Conservation (phyloP, 2,329 filamentous ascomycete genomes). For the Xylaria multiplex region DNA sequence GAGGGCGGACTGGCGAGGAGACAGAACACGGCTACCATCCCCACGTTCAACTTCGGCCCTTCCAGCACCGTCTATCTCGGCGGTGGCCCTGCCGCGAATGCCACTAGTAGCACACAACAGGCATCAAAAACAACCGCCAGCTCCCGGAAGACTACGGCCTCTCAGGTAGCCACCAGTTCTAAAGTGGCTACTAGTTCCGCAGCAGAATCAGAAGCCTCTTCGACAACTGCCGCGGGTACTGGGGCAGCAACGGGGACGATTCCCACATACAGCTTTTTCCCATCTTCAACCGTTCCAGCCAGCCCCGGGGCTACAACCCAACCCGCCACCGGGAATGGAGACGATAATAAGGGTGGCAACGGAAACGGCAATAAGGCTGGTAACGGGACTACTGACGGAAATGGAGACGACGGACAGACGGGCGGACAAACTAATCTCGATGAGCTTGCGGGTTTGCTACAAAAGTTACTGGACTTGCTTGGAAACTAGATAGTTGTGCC, state of each 20-base stretch:
- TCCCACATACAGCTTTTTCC: conserved; percentile 26
- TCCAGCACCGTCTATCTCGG: conserved; percentile 20
- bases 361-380: not conserved
- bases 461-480: conserved; percentile 20
- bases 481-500: conserved; percentile 7
- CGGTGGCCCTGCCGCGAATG: not conserved
- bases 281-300: conserved; percentile 26
- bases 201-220: not conserved
- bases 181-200: not conserved
- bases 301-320: conserved; percentile 1
- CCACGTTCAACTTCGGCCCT: conserved; percentile 27
- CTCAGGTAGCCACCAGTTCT: not conserved
- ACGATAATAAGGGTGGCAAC: not conserved
- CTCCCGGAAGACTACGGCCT: no score
- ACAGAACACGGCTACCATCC: conserved; percentile 26
- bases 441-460: conserved; percentile 13
- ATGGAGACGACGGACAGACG: not conserved
- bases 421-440: not conserved
- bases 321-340: conserved; percentile 15
- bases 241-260: conserved; percentile 20
- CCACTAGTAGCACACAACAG: not conserved
- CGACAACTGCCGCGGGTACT: conserved; percentile 1
- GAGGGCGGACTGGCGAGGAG: conserved; percentile 16
- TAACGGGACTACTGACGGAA: conserved; percentile 2
- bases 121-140: not conserved